Evolutionary conservation across 2,329 filamentous ascomycete genomes (phyloP).

Genomic region (Teratosphaeria gauchensis): DNA sequence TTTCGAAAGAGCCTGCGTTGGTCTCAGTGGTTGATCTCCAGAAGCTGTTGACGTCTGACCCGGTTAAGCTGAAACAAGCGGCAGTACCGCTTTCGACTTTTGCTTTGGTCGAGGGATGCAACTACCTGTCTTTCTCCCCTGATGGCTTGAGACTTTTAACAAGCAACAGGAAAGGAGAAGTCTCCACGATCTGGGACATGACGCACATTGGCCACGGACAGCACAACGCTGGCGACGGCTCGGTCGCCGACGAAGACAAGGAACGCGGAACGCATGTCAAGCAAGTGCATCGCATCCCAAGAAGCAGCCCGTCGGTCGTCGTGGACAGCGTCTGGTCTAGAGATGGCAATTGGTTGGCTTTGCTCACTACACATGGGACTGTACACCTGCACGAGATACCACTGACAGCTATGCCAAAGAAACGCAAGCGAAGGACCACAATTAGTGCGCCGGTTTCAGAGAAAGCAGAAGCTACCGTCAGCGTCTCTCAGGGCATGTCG

Average conservation of each 20-base stretch:
- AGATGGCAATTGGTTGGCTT: conserved; percentile 70
- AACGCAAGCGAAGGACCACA: conserved; percentile 17
- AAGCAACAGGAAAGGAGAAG: conserved; percentile 73
- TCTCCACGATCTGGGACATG: conserved; percentile 73
- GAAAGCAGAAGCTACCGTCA: conserved; percentile 26
- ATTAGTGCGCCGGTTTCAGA: conserved; percentile 10
- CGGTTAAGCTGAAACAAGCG: conserved; percentile 40
- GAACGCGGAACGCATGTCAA: conserved; percentile 48
- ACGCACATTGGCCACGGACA: conserved; percentile 46
- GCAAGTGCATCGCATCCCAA: conserved; percentile 78
- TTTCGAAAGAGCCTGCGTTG: conserved; percentile 56
- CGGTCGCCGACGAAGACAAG: conserved; percentile 4
- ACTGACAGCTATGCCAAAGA: conserved; percentile 25
- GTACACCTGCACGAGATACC: conserved; percentile 87
- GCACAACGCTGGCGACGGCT: conserved; percentile 11
- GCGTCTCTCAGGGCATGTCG: conserved; percentile 22
- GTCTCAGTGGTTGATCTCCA: conserved; percentile 68
- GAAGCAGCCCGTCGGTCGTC: conserved; percentile 84
- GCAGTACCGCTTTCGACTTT: conserved; percentile 61
- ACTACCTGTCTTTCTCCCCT: conserved; percentile 69
- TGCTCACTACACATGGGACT: conserved; percentile 91
- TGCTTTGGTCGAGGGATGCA: conserved; percentile 62
- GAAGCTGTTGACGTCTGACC: conserved; percentile 40
- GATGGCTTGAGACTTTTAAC: conserved; percentile 66
- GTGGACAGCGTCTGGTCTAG: conserved; percentile 85